A percentile compares a stretch with the other conserved stretches of the same genome.
These are phyloP conservation scores for Capsicum chinense DNA, from an alignment of 257 asterid genomes.

Conservation along the genomic window DNA sequence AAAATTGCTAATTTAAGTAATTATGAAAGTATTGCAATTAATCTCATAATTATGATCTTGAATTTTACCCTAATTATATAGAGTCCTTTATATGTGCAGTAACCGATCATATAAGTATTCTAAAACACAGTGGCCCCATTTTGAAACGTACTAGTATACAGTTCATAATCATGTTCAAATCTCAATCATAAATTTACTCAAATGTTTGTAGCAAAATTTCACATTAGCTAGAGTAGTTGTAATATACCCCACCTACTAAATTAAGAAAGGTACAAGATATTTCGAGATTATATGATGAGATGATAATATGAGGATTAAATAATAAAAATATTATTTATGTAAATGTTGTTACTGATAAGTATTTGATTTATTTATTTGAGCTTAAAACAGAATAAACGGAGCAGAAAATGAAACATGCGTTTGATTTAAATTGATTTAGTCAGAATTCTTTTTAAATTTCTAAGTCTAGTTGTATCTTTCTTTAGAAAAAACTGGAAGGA, in stretches of 20 bases:
- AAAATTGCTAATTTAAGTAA: no score
- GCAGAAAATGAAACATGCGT: not conserved
- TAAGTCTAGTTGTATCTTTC: not conserved
- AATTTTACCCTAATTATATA: no score
- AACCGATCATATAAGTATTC: not conserved
- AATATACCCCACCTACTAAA: not conserved
- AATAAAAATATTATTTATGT: not conserved
- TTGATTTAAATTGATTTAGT: not conserved
- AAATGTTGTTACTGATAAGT: not conserved
- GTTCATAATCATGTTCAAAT: not conserved
- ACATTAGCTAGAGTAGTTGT: not conserved
- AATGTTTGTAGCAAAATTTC: not conserved
- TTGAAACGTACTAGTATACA: not conserved
- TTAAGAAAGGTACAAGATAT: not conserved
- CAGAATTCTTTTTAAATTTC: not conserved
- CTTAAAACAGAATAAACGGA: not conserved
- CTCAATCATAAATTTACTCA: not conserved
- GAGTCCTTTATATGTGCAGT: not conserved
- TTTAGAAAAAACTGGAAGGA: not conserved
- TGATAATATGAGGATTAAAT: not conserved
- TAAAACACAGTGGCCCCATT: not conserved
- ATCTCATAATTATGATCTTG: no score
- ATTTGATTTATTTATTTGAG: not conserved
- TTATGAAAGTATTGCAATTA: no score
- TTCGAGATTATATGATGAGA: not conserved